phyloP scores from a whole-genome alignment of 768 basidiomycete species.

The Kwoniella dejecticola region DNA sequence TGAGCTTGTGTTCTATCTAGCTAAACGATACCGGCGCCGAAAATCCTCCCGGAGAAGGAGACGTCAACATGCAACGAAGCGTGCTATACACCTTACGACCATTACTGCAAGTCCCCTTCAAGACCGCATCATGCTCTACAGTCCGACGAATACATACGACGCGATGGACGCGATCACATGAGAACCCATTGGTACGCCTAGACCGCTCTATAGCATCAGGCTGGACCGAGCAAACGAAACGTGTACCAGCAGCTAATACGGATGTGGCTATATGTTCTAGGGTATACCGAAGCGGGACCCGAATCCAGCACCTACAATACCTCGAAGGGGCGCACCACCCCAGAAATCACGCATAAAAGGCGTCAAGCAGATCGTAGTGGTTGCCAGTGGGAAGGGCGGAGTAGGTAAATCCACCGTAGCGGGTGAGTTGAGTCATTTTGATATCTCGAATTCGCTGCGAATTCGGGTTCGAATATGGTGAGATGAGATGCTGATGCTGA shows the following conservation, averaged over 20 bases:
- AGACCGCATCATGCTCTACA: slow-evolving; percentile 4
- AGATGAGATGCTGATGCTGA: too few relatives aligned
- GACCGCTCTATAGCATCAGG: background rate
- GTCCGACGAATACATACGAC: slow-evolving; percentile 13
- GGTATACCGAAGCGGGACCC: slow-evolving; percentile 57
- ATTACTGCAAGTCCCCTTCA: background rate
- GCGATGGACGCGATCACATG: slow-evolving; percentile 33
- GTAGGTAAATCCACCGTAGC: slow-evolving; percentile 95
- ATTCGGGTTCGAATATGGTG: too few relatives aligned
- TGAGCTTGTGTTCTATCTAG: too few relatives aligned
- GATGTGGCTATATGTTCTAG: too few relatives aligned
- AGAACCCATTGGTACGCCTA: slow-evolving; percentile 52
- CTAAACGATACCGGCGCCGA: too few relatives aligned
- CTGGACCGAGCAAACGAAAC: too few relatives aligned
- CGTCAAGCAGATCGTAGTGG: slow-evolving; percentile 77
- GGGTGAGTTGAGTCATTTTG: slow-evolving; percentile 61
- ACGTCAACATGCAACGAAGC: background rate
- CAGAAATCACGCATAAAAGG: slow-evolving; percentile 59
- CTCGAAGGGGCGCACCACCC: slow-evolving; percentile 56
- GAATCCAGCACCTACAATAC: slow-evolving; percentile 57
- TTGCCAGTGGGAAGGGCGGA: slow-evolving; percentile 92
- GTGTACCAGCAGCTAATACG: too few relatives aligned
- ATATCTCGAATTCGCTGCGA: too few relatives aligned
- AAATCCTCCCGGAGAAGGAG: too few relatives aligned
- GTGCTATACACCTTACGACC: background rate